These are phyloP conservation scores for Mycena alexandri DNA, from an alignment of 768 basidiomycete genomes.

Conservation along the genomic window DNA sequence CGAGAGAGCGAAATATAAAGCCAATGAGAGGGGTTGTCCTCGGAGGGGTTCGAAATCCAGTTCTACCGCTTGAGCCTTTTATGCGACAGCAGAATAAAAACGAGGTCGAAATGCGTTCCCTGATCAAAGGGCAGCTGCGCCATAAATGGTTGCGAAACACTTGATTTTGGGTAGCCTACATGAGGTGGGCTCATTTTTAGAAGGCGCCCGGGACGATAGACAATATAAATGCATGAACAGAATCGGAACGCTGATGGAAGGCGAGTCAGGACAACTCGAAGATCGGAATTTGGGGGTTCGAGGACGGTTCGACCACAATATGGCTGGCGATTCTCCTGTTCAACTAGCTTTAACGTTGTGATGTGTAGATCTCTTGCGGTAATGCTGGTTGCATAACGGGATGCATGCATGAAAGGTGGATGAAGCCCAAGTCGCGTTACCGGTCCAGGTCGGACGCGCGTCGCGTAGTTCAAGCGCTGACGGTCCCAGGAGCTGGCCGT, in stretches of 20 bases:
- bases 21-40: slow-evolving; percentile 13
- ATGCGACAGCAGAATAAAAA: slow-evolving; percentile 45
- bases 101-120: slow-evolving; percentile 54
- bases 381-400: slow-evolving; percentile 10
- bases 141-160: slow-evolving; percentile 43
- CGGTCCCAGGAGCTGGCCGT: slow-evolving; percentile 2
- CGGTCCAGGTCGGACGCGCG: neutral
- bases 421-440: slow-evolving; percentile 7
- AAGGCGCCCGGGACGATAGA: slow-evolving; percentile 33
- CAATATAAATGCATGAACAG: slow-evolving; percentile 31
- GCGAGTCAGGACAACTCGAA: slow-evolving; percentile 26
- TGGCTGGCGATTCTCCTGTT: slow-evolving; percentile 25
- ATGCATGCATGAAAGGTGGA: slow-evolving; percentile 19
- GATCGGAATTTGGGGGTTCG: slow-evolving; percentile 34
- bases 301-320: slow-evolving; percentile 24
- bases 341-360: slow-evolving; percentile 26
- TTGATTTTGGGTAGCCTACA: slow-evolving; percentile 47
- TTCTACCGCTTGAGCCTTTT: slow-evolving; percentile 39
- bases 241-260: slow-evolving; percentile 32
- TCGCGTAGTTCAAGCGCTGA: slow-evolving; percentile 6
- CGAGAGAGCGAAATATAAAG: slow-evolving; percentile 16
- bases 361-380: slow-evolving; percentile 22
- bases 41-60: slow-evolving; percentile 20
- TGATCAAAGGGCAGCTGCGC: slow-evolving; percentile 36
- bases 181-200: slow-evolving; percentile 52